Evolutionary conservation across 2,329 filamentous ascomycete species (phyloP).

Genomic region (Ceratocystis eucalypticola): DNA sequence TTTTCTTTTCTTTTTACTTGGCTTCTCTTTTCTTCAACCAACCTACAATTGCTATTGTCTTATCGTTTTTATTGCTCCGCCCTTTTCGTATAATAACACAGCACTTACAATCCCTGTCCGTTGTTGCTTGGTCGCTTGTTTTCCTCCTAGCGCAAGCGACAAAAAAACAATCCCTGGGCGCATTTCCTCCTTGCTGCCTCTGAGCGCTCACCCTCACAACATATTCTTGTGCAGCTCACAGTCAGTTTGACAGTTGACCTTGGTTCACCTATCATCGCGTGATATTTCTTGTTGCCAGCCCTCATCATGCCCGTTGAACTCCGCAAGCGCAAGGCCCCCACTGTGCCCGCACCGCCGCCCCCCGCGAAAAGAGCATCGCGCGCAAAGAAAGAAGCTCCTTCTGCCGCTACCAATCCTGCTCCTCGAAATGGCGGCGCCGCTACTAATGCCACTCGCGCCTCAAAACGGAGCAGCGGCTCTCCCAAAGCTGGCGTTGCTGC

Average conservation of each 20-base stretch:
- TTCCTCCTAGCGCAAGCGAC: slow-evolving; percentile 17
- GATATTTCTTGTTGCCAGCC: slow-evolving; percentile 8
- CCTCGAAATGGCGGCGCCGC: background rate
- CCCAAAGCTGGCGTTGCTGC: background rate
- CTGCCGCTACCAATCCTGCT: background rate
- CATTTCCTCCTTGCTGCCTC: slow-evolving; percentile 19
- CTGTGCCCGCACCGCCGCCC: slow-evolving; percentile 33
- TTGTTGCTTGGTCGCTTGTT: slow-evolving; percentile 16
- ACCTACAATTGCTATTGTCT: background rate
- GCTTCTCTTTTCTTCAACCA: background rate
- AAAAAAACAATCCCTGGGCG: slow-evolving; percentile 20
- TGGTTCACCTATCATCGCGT: background rate
- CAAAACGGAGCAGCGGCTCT: background rate
- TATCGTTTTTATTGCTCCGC: background rate
- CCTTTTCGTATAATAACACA: background rate
- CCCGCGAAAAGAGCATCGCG: slow-evolving; percentile 27
- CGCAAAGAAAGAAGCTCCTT: slow-evolving; percentile 26
- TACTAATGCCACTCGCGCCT: background rate
- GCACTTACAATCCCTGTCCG: background rate
- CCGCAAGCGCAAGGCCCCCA: slow-evolving; percentile 48
- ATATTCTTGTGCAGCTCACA: background rate
- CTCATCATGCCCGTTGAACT: slow-evolving; percentile 42
- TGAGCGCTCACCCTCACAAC: background rate
- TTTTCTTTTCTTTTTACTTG: slow-evolving; percentile 4
- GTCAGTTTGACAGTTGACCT: background rate